phyloP scores from a whole-genome alignment of 768 basidiomycete genomes.

The Podaxis sp. region DNA sequence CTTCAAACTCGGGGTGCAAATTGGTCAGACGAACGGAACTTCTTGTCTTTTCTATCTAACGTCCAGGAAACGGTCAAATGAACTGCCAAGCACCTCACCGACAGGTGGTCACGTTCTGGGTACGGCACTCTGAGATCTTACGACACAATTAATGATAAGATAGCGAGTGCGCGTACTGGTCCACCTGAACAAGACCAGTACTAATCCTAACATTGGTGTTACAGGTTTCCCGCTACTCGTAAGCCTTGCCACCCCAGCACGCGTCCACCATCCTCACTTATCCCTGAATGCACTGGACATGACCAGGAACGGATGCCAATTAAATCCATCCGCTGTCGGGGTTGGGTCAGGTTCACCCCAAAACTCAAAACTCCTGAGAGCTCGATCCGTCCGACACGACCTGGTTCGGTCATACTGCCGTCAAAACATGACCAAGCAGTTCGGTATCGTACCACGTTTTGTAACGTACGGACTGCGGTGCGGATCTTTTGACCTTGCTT shows the following conservation, averaged over 20 bases:
- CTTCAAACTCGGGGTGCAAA: too few species aligned
- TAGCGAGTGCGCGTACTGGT: neutral
- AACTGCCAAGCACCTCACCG: neutral
- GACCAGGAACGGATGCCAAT: neutral
- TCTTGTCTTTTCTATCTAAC: neutral
- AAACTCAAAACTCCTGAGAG: neutral
- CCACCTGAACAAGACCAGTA: neutral
- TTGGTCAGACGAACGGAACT: too few species aligned
- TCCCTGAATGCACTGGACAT: neutral
- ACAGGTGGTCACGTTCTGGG: neutral
- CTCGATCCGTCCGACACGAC: neutral
- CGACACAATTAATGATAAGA: neutral
- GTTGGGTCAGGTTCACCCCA: neutral
- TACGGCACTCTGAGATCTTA: neutral
- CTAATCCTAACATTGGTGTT: neutral
- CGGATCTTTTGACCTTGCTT: neutral
- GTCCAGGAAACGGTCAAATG: neutral
- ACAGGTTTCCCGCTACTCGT: neutral
- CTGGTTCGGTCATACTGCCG: neutral
- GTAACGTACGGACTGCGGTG: neutral
- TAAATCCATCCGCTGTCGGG: neutral
- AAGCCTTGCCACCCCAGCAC: neutral
- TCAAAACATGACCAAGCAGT: neutral
- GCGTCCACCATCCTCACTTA: neutral
- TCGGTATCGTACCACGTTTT: conserved; percentile 3